Percentiles rank a stretch among this genome's conserved stretches.
These are phyloP conservation scores for Claviceps pazoutovae DNA, from an alignment of 2,329 filamentous ascomycete species.

Conservation along the genomic window DNA sequence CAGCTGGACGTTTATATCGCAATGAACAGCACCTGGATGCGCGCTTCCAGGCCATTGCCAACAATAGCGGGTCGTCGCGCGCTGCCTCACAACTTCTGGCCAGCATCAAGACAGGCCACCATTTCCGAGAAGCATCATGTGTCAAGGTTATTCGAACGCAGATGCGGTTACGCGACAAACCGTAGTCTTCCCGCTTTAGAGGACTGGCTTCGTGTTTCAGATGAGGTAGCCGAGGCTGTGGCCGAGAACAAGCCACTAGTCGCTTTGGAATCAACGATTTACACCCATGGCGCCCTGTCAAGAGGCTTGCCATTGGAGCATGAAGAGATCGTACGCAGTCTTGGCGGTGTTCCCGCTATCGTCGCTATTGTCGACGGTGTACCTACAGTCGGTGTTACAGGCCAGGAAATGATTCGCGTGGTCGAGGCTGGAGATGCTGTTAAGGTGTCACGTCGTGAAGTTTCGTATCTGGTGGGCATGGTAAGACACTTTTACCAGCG, in stretches of 20 bases:
- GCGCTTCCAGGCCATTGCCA: background rate
- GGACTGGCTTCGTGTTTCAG: constrained; percentile 53
- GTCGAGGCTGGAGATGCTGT: constrained; percentile 52
- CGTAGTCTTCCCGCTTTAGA: constrained; percentile 13
- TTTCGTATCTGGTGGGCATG: constrained; percentile 68
- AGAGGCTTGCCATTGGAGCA: constrained; percentile 61
- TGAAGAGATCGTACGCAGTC: constrained; percentile 64
- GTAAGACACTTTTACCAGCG: constrained; percentile 29
- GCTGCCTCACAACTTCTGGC: background rate
- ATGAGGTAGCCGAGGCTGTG: constrained; percentile 71
- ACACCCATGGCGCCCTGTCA: constrained; percentile 86
- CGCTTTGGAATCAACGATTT: constrained; percentile 89
- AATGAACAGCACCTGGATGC: constrained; percentile 1
- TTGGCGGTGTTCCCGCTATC: constrained; percentile 79
- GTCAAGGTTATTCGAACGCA: background rate
- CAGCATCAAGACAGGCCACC: background rate
- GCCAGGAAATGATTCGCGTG: constrained; percentile 60
- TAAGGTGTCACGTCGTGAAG: constrained; percentile 79
- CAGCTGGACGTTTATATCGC: background rate
- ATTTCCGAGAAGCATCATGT: background rate
- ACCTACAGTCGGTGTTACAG: constrained; percentile 62
- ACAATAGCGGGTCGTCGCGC: background rate
- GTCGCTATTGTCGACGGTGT: constrained; percentile 77
- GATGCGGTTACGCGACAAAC: constrained; percentile 6
- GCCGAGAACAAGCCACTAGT: constrained; percentile 67